Evolutionary conservation across 1,284 basidiomycete genomes (phyloP).

Genomic region (Sporisorium sorghi): DNA sequence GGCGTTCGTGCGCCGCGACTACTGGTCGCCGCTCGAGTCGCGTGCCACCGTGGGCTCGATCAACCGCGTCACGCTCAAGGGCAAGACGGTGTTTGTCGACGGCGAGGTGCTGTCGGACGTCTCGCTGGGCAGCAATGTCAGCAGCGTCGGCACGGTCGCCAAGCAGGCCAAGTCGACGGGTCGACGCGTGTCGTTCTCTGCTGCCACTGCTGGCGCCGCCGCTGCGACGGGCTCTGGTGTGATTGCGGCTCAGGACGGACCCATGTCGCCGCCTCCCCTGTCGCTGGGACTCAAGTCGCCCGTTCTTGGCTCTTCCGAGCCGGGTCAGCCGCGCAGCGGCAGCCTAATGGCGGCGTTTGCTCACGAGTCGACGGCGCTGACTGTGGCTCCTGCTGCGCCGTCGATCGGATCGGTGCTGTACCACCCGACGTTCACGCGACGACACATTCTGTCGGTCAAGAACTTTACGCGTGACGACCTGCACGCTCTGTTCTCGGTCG

Average conservation of each 20-base stretch:
- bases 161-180: constrained; percentile 47
- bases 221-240: constrained; percentile 19
- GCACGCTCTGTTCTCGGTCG: constrained; percentile 92
- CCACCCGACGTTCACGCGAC: constrained; percentile 76
- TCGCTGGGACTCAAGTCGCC: constrained; percentile 51
- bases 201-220: constrained; percentile 21
- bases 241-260: constrained; percentile 57
- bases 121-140: constrained; percentile 83
- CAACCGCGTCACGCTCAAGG: constrained; percentile 90
- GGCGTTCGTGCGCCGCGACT: constrained; percentile 73
- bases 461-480: constrained; percentile 91
- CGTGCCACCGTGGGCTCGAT: constrained; percentile 79
- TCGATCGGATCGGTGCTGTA: constrained; percentile 54
- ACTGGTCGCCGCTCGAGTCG: constrained; percentile 87
- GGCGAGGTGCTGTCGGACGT: constrained; percentile 78
- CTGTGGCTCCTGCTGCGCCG: constrained; percentile 19
- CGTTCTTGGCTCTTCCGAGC: constrained; percentile 56
- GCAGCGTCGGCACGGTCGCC: constrained; percentile 73
- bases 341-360: constrained; percentile 47
- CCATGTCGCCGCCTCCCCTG: constrained; percentile 54
- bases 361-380: constrained; percentile 37
- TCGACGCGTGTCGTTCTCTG: constrained; percentile 50
- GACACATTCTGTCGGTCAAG: constrained; percentile 93
- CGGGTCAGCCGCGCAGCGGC: constrained; percentile 32
- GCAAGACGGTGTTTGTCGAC: constrained; percentile 91